phyloP scores from a whole-genome alignment of 306 rosid species.

The Cucumis melo region DNA sequence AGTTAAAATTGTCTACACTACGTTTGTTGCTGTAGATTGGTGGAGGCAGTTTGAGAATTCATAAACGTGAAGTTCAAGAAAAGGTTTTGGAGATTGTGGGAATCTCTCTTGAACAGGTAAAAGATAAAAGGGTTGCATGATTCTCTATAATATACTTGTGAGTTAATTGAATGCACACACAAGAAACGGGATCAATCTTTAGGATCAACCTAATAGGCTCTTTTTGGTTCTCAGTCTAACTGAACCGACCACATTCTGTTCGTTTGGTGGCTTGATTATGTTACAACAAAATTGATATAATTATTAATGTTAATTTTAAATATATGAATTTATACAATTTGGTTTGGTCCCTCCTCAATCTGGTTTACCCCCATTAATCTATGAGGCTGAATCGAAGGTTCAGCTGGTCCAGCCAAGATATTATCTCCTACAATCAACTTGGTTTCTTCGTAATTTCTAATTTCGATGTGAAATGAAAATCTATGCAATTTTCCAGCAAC shows the following conservation, averaged over 20 bases:
- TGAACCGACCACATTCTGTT: neutral
- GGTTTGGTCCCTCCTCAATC: neutral
- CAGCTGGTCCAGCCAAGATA: neutral
- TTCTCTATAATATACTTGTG: neutral
- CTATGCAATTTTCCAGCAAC: neutral
- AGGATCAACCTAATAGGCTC: neutral
- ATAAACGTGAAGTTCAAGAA: slow-evolving; percentile 71
- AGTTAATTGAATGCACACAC: too few relatives aligned
- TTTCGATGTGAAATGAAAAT: neutral
- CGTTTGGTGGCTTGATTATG: neutral
- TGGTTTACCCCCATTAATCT: neutral
- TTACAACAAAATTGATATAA: neutral
- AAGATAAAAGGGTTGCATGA: neutral
- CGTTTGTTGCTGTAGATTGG: slow-evolving; percentile 51
- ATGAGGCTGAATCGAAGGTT: neutral
- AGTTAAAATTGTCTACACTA: slow-evolving; percentile 4
- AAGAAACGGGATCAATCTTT: neutral
- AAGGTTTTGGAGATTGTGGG: slow-evolving; percentile 86
- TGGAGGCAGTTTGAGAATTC: slow-evolving; percentile 93
- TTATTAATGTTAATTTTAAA: neutral
- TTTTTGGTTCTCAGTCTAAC: neutral
- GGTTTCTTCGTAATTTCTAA: neutral
- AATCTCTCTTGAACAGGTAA: slow-evolving; percentile 79
- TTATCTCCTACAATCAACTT: neutral
- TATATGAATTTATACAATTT: neutral